Evolutionary conservation across 257 asterid species (phyloP).

Genomic region (Prunella vulgaris): DNA sequence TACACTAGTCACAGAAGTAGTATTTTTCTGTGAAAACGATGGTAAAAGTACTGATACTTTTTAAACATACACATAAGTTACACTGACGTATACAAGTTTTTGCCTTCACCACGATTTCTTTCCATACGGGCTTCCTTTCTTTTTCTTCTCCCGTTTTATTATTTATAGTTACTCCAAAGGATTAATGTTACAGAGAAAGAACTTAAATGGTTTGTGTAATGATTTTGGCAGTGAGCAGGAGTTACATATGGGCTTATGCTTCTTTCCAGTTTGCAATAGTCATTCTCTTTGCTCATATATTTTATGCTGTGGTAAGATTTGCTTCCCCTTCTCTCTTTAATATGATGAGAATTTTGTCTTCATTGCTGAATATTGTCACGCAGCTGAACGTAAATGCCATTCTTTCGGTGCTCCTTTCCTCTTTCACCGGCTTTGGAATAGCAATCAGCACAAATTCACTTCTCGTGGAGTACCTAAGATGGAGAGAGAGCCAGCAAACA

Average conservation of each 20-base stretch:
- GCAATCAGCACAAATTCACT: slow-evolving; percentile 92
- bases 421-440: slow-evolving; percentile 94
- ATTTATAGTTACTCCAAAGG: neutral
- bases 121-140: neutral
- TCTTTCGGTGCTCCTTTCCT: slow-evolving; percentile 83
- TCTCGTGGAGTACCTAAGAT: slow-evolving; percentile 80
- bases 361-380: slow-evolving; percentile 13
- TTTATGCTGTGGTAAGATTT: slow-evolving; percentile 68
- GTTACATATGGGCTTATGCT: slow-evolving; percentile 96
- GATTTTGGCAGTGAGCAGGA: slow-evolving; percentile 72
- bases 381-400: slow-evolving; percentile 82
- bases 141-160: neutral
- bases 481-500: slow-evolving; percentile 60
- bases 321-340: slow-evolving; percentile 10
- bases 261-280: slow-evolving; percentile 95
- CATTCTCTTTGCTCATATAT: slow-evolving; percentile 88
- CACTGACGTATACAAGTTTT: no score
- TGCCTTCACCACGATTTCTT: neutral
- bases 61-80: no score
- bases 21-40: no score
- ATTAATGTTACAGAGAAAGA: neutral
- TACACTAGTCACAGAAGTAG: no score
- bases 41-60: no score
- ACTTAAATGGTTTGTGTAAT: slow-evolving; percentile 7
- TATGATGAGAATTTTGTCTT: neutral